A percentile compares a stretch with the other conserved stretches of the same genome.
Conservation (phyloP, 305 asterid genomes). For the Vinca major region DNA sequence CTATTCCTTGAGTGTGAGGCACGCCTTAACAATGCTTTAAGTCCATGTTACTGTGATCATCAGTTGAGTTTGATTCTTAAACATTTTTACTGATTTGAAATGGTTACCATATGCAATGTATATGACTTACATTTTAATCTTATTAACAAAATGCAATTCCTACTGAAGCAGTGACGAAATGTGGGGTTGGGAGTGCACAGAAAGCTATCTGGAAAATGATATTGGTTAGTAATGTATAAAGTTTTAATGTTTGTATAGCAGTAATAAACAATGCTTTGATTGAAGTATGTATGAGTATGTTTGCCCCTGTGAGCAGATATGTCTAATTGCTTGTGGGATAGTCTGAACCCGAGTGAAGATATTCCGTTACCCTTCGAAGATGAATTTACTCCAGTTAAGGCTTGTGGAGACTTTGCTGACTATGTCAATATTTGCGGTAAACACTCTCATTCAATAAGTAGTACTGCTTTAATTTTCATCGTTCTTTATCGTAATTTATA, state of each 20-base stretch:
- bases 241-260: background rate
- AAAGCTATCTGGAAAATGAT: slow-evolving; percentile 34
- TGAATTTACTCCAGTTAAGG: slow-evolving; percentile 54
- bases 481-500: background rate
- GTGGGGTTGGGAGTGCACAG: slow-evolving; percentile 52
- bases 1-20: no score
- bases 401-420: slow-evolving; percentile 43
- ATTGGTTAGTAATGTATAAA: slow-evolving; percentile 28
- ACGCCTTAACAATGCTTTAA: no score
- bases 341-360: slow-evolving; percentile 27
- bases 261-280: background rate
- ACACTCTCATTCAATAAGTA: background rate
- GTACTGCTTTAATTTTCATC: background rate
- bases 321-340: slow-evolving; percentile 35
- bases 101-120: background rate
- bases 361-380: slow-evolving; percentile 27
- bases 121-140: background rate
- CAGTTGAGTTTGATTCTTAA: background rate
- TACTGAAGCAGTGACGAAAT: slow-evolving; percentile 27
- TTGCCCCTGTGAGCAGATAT: slow-evolving; percentile 25
- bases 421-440: slow-evolving; percentile 35
- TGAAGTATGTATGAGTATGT: slow-evolving; percentile 3
- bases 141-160: slow-evolving; percentile 1
- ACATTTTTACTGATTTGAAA: background rate
- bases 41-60: no score